These are phyloP conservation scores for Fragaria ananassa DNA, from an alignment of 306 rosid genomes.

Conservation along the genomic window DNA sequence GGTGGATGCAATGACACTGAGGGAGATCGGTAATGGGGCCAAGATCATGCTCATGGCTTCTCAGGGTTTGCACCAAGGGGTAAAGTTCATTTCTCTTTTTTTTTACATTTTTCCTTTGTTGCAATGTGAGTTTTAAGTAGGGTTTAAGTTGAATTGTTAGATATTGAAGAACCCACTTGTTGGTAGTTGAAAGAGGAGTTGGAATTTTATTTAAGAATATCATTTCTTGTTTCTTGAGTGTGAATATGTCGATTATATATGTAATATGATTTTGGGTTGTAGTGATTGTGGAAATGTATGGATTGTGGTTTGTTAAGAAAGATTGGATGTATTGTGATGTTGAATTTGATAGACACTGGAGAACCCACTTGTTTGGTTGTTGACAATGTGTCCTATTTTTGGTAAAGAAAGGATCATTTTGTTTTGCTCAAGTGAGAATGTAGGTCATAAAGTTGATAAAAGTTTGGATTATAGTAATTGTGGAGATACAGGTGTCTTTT, in stretches of 20 bases:
- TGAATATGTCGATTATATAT: background rate
- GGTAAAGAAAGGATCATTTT: background rate
- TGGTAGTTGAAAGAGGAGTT: background rate
- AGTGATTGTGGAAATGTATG: background rate
- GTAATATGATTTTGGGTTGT: background rate
- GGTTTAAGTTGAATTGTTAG: background rate
- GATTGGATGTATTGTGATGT: background rate
- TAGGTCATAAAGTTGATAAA: background rate
- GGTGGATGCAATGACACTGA: conserved; percentile 65
- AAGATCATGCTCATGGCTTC: conserved; percentile 92
- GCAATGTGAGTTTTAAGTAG: background rate
- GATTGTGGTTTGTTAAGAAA: background rate
- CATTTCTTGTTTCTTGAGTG: background rate
- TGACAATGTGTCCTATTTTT: background rate
- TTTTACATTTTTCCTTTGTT: background rate
- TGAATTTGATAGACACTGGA: background rate
- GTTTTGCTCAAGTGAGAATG: background rate
- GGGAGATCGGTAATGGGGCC: conserved; percentile 58
- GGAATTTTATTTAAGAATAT: background rate
- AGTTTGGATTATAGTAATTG: background rate
- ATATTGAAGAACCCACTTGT: background rate
- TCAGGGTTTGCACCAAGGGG: conserved; percentile 97
- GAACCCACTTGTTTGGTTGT: background rate
- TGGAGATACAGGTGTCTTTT: background rate
- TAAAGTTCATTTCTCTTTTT: conserved; percentile 9